Evolutionary conservation across 306 rosid species (phyloP).

Genomic region (Cyclanthera cordifolia): DNA sequence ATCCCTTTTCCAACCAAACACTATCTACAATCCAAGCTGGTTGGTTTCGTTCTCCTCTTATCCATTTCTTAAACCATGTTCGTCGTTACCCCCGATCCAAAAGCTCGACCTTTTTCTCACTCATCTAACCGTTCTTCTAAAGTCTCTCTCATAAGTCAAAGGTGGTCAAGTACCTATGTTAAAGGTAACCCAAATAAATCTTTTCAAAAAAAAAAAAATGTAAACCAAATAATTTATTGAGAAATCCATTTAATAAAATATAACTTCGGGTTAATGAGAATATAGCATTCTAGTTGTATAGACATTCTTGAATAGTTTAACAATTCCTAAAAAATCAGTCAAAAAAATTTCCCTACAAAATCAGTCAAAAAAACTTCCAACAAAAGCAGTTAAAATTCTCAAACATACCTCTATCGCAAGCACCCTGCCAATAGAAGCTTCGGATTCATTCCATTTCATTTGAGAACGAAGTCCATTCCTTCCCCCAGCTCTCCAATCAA

Average conservation of each 20-base stretch:
- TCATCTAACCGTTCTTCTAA: not conserved
- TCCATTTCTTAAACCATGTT: not conserved
- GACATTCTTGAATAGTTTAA: too few relatives aligned
- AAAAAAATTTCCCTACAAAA: not conserved
- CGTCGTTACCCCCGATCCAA: not conserved
- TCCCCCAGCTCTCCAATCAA: slow-evolving; percentile 99
- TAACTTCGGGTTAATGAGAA: not conserved
- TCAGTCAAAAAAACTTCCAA: not conserved
- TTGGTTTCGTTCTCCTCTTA: not conserved
- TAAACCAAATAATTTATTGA: too few relatives aligned
- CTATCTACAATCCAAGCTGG: not conserved
- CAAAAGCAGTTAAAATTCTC: not conserved
- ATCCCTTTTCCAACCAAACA: not conserved
- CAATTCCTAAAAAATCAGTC: too few relatives aligned
- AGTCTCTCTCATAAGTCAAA: not conserved
- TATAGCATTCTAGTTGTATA: not conserved
- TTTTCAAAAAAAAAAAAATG: too few relatives aligned
- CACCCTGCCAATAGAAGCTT: slow-evolving; percentile 97
- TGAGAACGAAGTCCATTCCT: slow-evolving; percentile 87
- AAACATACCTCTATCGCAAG: slow-evolving; percentile 84
- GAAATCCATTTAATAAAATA: not conserved
- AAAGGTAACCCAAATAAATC: not conserved
- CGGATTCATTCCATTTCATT: slow-evolving; percentile 99
- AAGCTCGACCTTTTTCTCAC: not conserved
- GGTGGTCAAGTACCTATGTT: not conserved